Evolutionary conservation across 176 grass and related monocot species (phyloP).

Genomic region (Pontederia paniculata): DNA sequence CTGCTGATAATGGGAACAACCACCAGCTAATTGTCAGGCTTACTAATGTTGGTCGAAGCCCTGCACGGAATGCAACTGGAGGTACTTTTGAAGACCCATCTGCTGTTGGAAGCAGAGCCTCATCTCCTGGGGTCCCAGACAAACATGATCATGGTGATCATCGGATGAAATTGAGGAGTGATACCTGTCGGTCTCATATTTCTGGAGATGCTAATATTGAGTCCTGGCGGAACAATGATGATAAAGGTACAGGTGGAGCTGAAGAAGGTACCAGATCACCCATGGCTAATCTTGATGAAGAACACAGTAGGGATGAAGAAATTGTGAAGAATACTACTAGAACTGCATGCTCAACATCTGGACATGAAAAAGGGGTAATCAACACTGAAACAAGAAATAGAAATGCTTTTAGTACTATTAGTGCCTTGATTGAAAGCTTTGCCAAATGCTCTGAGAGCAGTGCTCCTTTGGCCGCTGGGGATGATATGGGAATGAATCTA

Average conservation of each 20-base stretch:
- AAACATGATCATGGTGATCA: conserved; percentile 61
- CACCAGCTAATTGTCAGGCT: conserved; percentile 64
- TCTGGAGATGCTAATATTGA: conserved; percentile 38
- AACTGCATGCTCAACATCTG: conserved; percentile 27
- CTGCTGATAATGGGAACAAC: conserved; percentile 43
- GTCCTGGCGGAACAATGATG: conserved; percentile 48
- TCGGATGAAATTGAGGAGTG: conserved; percentile 48
- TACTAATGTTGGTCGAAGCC: conserved; percentile 61
- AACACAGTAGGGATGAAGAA: conserved; percentile 31
- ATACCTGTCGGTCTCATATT: conserved; percentile 29
- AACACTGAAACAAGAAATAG: conserved; percentile 21
- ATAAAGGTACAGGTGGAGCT: conserved; percentile 35
- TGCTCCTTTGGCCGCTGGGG: conserved; percentile 50
- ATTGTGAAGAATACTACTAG: conserved; percentile 27
- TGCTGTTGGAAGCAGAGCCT: conserved; percentile 34
- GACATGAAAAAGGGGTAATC: conserved; percentile 33
- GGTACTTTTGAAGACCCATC: conserved; percentile 54
- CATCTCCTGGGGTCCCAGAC: conserved; percentile 44
- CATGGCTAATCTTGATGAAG: conserved; percentile 33
- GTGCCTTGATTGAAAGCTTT: conserved; percentile 70
- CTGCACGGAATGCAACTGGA: conserved; percentile 50
- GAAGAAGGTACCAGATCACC: conserved; percentile 57
- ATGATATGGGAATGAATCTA: conserved; percentile 85
- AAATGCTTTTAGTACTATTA: conserved; percentile 67
- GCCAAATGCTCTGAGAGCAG: conserved; percentile 55